phyloP scores from a whole-genome alignment of 371 early-diverging fungal species.

The Mortierella sp. region DNA sequence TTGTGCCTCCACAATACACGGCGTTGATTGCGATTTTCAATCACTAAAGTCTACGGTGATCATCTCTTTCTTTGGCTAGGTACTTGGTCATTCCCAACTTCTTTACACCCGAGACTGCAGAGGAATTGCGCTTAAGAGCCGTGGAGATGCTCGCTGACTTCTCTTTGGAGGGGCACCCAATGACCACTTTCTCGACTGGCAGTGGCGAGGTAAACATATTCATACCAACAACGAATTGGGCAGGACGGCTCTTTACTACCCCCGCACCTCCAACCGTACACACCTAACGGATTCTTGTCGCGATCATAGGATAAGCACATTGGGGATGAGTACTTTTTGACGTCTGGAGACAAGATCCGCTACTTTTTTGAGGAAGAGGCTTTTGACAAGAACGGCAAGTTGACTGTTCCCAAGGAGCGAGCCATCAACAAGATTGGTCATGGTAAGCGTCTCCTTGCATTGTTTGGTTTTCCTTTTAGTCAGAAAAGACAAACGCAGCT shows the following conservation, averaged over 20 bases:
- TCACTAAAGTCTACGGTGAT: too few species aligned
- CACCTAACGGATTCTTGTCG: too few species aligned
- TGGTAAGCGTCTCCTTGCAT: slow-evolving; percentile 57
- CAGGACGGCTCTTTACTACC: too few species aligned
- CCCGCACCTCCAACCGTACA: too few species aligned
- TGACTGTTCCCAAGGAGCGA: slow-evolving; percentile 66
- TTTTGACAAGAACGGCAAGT: slow-evolving; percentile 70
- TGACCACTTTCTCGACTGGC: slow-evolving; percentile 85
- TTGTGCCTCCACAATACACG: too few species aligned
- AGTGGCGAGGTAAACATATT: slow-evolving; percentile 48
- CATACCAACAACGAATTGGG: not conserved
- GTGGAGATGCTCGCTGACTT: slow-evolving; percentile 70
- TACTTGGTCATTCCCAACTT: slow-evolving; percentile 79
- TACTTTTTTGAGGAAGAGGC: slow-evolving; percentile 92
- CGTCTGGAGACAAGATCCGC: slow-evolving; percentile 84
- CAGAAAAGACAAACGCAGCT: too few species aligned
- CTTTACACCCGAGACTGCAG: slow-evolving; percentile 63
- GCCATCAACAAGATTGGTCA: slow-evolving; percentile 96
- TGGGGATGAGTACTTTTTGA: slow-evolving; percentile 90
- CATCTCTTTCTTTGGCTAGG: slow-evolving; percentile 46
- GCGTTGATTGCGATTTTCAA: not conserved
- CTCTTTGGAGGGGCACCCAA: slow-evolving; percentile 79
- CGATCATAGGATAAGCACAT: slow-evolving; percentile 65
- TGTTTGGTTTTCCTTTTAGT: not conserved
- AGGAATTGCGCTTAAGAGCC: slow-evolving; percentile 64